Conservation (phyloP, 257 asterid genomes). For the Leptodermis oblonga region DNA sequence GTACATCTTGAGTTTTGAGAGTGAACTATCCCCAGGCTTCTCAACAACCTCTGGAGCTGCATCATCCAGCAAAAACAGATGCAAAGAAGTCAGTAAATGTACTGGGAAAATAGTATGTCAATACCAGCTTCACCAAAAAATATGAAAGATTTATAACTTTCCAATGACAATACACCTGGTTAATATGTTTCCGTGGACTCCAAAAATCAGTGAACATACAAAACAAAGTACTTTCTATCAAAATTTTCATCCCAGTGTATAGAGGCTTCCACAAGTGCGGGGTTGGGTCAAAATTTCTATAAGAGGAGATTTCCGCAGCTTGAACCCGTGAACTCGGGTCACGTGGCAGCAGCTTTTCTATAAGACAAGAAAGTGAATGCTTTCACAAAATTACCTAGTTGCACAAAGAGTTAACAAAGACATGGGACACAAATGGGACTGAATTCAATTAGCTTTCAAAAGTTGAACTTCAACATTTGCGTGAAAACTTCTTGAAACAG, state of each 20-base stretch:
- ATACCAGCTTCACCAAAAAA: not conserved
- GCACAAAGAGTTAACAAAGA: not conserved
- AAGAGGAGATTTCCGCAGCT: no score
- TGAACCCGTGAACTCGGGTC: no score
- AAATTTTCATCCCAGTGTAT: no score
- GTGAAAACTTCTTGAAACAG: not conserved
- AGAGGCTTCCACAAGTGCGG: no score
- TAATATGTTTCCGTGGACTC: not conserved
- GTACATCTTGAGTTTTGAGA: slow-evolving; percentile 62
- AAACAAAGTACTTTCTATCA: not conserved
- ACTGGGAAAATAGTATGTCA: not conserved
- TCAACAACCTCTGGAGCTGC: slow-evolving; percentile 91
- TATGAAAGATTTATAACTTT: not conserved
- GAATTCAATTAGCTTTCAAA: not conserved
- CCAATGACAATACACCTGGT: not conserved
- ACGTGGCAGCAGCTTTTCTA: no score
- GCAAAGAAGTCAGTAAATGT: not conserved
- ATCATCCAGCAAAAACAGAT: slow-evolving; percentile 10
- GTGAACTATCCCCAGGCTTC: slow-evolving; percentile 81
- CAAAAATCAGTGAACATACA: not conserved
- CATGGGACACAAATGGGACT: slow-evolving; percentile 1
- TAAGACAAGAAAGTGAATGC: not conserved
- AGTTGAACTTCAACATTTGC: not conserved
- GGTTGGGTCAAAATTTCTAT: no score
- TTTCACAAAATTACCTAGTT: not conserved